These are phyloP conservation scores for Lojkania enalia DNA, from an alignment of 2,329 filamentous ascomycete genomes.

Conservation along the genomic window DNA sequence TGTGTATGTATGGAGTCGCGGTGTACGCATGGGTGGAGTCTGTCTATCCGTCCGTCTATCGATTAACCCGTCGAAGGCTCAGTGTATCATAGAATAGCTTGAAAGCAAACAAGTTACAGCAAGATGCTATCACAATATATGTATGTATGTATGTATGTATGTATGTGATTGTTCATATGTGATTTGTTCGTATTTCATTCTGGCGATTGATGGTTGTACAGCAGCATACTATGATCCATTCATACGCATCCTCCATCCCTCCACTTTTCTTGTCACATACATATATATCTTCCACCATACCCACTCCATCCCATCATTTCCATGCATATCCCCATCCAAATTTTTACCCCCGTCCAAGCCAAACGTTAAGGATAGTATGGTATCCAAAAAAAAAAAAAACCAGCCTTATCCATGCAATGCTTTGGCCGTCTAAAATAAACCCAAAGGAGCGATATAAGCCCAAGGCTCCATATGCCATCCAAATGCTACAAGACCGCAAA, in stretches of 20 bases:
- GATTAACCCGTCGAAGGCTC: too few relatives aligned
- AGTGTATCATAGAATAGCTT: too few relatives aligned
- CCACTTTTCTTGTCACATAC: not conserved
- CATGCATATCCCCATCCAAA: too few relatives aligned
- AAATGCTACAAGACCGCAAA: not conserved
- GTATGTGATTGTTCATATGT: not conserved
- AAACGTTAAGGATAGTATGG: too few relatives aligned
- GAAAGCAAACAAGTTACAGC: too few relatives aligned
- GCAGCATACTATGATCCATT: not conserved
- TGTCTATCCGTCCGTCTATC: too few relatives aligned
- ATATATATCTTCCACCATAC: too few relatives aligned
- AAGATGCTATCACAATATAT: not conserved
- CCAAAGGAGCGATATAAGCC: conserved; percentile 11
- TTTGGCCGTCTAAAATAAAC: conserved; percentile 1
- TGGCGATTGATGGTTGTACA: too few relatives aligned
- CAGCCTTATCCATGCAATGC: not conserved
- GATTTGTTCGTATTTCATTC: not conserved
- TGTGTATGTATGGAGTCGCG: too few relatives aligned
- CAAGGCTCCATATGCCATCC: conserved; percentile 12
- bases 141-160: not conserved
- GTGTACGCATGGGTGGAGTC: too few relatives aligned
- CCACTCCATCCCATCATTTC: too few relatives aligned
- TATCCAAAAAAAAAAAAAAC: conserved; percentile 3
- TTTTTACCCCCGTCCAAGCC: too few relatives aligned
- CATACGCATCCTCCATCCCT: not conserved